These are phyloP conservation scores for Talaromyces sp. DNA, from an alignment of 2,329 filamentous ascomycete species.

Conservation along the genomic window DNA sequence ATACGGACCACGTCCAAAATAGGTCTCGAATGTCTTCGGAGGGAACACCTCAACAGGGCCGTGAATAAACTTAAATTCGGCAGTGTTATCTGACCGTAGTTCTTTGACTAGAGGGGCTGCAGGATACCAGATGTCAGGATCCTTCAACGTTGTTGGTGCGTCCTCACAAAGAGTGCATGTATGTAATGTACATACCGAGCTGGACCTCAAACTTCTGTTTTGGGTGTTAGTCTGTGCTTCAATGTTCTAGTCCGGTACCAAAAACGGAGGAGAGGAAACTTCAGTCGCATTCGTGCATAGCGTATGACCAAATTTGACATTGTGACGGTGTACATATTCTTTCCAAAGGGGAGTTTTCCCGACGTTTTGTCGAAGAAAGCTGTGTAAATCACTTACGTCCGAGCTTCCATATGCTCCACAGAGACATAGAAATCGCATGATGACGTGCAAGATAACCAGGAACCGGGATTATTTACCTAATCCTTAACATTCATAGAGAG, in stretches of 20 bases:
- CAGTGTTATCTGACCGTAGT: not conserved
- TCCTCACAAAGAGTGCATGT: not conserved
- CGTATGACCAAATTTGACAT: not conserved
- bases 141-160: not conserved
- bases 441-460: not conserved
- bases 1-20: not conserved
- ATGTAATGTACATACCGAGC: not conserved
- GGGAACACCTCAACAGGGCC: not conserved
- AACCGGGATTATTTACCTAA: not conserved
- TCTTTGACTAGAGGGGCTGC: not conserved
- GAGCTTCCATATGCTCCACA: not conserved
- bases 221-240: not conserved
- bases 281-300: no score
- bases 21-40: not conserved
- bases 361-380: not conserved
- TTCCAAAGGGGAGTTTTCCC: not conserved
- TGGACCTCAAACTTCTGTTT: not conserved
- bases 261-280: not conserved
- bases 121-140: not conserved
- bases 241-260: not conserved
- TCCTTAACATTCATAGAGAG: not conserved
- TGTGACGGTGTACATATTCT: not conserved
- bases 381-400: not conserved
- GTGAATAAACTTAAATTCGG: not conserved
- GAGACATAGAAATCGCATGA: not conserved